Base-by-base conservation (phyloP, 2,329 filamentous ascomycete species). In the Byssothecium circinans region DNA sequence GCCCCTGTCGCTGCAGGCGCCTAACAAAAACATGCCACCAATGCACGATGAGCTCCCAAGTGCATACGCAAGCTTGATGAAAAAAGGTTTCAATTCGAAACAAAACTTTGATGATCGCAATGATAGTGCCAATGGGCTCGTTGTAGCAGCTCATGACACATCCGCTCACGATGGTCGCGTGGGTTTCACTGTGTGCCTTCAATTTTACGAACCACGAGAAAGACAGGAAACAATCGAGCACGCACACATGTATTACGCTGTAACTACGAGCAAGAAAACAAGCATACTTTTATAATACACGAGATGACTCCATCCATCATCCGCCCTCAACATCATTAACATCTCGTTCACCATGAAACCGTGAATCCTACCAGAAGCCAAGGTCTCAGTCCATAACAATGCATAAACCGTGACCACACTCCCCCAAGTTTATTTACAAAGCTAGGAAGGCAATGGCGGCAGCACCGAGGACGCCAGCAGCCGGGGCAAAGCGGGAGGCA, bases 401-500 rank as follows among this genome's bases (percentile, higher is more conserved):
- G 30, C 25, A 47, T 43, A 15, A 19, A 8, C 27, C 25, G 29
- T 33, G 25, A 33, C 17, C 6, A 33, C 19, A 11, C 12, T 8
- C 10, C 22, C 12, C 15, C 20, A 20, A 33, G 19, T 19, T 15
- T 19, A 39, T 61, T 54, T 70, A 70, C 65, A 70, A 63, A 47
- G 62, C 67, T 34, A 70, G 49, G 53, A 70, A 51, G 45, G 67
- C 68, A 45, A 70, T 43, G 23, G 64, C 66, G 40, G 66, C 68
- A 46, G 65, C 67, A 51, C 65, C 68, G 35, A 70, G 41, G 27
- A 69, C 45, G 47, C 65, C 68, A 25, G 56, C 64, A 40, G 65
- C 68, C 47, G 67, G 61, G 36, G 64, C 69, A 17, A 61, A 57
- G 41, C 60, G 62, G 15, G 65, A 52, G 41, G 67, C 69, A 46